These are phyloP conservation scores for Platismatia glauca DNA, from an alignment of 495 filamentous ascomycete species.

Conservation along the genomic window DNA sequence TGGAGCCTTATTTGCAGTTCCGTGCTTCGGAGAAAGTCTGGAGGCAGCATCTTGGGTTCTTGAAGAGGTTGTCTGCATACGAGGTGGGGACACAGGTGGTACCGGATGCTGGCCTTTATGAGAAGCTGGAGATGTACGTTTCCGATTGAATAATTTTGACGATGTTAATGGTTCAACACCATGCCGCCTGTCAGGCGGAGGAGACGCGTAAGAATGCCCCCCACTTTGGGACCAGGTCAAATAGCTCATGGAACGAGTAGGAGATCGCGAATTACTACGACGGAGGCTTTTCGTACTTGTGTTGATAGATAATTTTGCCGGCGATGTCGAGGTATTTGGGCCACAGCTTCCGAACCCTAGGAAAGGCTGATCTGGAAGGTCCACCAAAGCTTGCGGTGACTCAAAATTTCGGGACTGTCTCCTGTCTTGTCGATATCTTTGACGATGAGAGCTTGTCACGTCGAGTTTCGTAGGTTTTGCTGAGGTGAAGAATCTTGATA, in stretches of 20 bases:
- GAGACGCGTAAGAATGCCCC: constrained; percentile 1
- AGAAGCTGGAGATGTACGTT: neutral
- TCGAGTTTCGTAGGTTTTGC: neutral
- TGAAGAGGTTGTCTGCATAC: neutral
- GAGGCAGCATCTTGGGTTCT: neutral
- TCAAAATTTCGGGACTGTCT: constrained; percentile 3
- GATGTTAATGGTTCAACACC: neutral
- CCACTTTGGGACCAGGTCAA: constrained; percentile 22
- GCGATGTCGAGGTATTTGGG: constrained; percentile 10
- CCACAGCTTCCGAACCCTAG: constrained; percentile 26
- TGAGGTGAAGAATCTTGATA: constrained; percentile 23
- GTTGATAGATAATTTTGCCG: neutral
- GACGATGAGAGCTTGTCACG: neutral
- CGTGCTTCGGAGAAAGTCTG: neutral
- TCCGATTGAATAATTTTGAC: constrained; percentile 1
- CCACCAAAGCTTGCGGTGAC: constrained; percentile 8
- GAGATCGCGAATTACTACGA: constrained; percentile 3
- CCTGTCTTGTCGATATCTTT: neutral
- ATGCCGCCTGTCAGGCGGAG: neutral
- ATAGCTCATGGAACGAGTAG: constrained; percentile 18
- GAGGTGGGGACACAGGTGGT: neutral
- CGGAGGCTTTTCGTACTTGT: neutral
- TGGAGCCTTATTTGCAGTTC: neutral
- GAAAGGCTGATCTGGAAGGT: constrained; percentile 21
- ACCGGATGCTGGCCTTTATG: neutral